Evolutionary conservation across 768 basidiomycete species (phyloP), one percentile per base, ranked within the genome.

Genomic region (Dioszegia crocea): DNA sequence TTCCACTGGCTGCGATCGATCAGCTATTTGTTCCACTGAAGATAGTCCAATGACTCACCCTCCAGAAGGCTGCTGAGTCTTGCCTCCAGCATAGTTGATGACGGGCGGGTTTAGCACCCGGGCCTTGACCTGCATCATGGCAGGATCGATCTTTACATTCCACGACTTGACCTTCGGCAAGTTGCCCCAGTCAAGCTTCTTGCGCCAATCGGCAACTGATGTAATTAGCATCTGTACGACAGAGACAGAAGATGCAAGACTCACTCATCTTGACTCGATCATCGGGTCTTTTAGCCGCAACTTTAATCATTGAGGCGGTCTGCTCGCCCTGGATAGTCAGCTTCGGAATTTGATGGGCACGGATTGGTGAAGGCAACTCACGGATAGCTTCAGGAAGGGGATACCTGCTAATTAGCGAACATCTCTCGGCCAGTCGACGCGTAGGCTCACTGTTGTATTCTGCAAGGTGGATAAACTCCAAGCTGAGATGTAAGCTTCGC

Each of bases 41-140:
- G 52, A 33, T 11, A 26, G 11, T 9, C 33, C 8, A 33, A 14
- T 6, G 4, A 21, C 54, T 56, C 26, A 45, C 54, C 54, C 54
- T 46, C 52, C 63, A 41, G 52, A 58, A 12, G 64, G 66, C 33
- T 64, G 46, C 17, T 65, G 21, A 17, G 45, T 57, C 57, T 68
- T 66, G 47, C 56, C 53, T 14, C 56, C 63, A 11, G 62, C 70
- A 56, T 77, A 77, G n/a, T 46, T 36, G 30, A 77, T 61, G 17
- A 41, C 47, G 12, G 76, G 76, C 2, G 72, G 56, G 16, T 40
- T 24, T 2, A 77, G 62, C 6, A 76, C 65, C 24, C 76, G 56
- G 16, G 73, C 76, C n/a, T 64, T 52, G 36, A 74, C 61, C n/a
- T 51, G 47, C 68, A 71, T 68, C 66, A 74, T 65, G n/a, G 66